phyloP scores from a whole-genome alignment of 306 rosid genomes.

The Abrus pulchellus region DNA sequence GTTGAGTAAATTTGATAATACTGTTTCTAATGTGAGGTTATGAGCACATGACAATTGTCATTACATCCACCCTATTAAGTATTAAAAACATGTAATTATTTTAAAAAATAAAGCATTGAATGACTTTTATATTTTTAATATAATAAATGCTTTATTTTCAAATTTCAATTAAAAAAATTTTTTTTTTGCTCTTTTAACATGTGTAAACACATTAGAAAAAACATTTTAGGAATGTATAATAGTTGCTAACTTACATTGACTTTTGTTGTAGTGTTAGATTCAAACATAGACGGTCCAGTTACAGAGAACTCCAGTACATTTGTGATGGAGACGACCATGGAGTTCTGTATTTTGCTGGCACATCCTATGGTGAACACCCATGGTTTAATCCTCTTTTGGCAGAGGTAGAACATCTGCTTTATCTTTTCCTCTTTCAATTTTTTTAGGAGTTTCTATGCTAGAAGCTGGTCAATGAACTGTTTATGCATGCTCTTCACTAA shows the following conservation, averaged over 20 bases:
- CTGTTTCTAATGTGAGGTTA: not conserved
- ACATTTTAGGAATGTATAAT: not conserved
- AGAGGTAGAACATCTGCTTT: constrained; percentile 60
- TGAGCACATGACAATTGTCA: not conserved
- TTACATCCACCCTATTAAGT: not conserved
- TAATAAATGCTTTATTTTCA: not conserved
- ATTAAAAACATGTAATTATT: not conserved
- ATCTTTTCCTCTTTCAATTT: not conserved
- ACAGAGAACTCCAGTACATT: constrained; percentile 87
- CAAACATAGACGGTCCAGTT: constrained; percentile 89
- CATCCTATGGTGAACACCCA: constrained; percentile 87
- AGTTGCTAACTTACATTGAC: constrained; percentile 31
- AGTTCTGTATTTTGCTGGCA: constrained; percentile 87
- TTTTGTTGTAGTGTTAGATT: constrained; percentile 67
- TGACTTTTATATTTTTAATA: not conserved
- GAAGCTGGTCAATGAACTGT: constrained; percentile 11
- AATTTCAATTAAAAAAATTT: not conserved
- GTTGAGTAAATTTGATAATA: not conserved
- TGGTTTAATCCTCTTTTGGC: constrained; percentile 98
- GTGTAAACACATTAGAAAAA: not conserved
- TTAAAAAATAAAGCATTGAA: not conserved
- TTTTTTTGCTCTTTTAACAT: not conserved
- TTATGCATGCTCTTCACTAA: constrained; percentile 38
- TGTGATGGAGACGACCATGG: constrained; percentile 92
- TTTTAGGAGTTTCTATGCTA: not conserved